These are phyloP conservation scores for Phytophthora ohioensis DNA, from an alignment of 352 stramenopile genomes.

Conservation along the genomic window DNA sequence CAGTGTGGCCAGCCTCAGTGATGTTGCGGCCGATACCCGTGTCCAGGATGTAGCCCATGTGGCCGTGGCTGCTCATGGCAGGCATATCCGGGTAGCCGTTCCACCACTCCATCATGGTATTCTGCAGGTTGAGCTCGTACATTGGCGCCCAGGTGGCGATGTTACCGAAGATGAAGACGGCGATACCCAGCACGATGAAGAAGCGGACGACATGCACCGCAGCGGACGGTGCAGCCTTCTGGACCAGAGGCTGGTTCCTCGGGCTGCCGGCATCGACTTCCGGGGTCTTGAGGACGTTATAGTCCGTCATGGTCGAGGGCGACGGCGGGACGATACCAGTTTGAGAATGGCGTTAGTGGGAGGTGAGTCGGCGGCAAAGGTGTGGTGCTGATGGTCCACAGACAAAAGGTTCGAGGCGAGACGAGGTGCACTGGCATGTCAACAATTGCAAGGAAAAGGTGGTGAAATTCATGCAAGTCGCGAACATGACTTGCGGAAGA, in stretches of 20 bases:
- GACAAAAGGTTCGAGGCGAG: conserved; percentile 11
- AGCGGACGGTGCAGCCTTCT: conserved; percentile 12
- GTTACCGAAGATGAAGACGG: conserved; percentile 69
- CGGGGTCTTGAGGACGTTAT: conserved; percentile 42
- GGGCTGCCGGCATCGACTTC: conserved; percentile 27
- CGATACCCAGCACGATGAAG: conserved; percentile 45
- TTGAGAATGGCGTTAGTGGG: conserved; percentile 21
- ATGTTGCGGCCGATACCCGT: conserved; percentile 62
- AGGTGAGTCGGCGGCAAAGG: conserved; percentile 6
- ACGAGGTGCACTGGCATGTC: too few relatives aligned
- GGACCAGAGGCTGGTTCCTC: background rate
- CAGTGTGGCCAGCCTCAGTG: conserved; percentile 62
- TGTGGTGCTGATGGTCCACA: conserved; percentile 30
- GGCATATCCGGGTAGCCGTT: conserved; percentile 61
- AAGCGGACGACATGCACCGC: conserved; percentile 44
- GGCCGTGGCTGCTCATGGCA: conserved; percentile 33
- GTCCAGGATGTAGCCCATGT: conserved; percentile 56
- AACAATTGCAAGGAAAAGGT: too few relatives aligned
- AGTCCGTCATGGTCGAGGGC: conserved; percentile 33
- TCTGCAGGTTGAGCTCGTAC: conserved; percentile 59
- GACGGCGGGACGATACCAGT: conserved; percentile 21
- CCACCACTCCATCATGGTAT: conserved; percentile 69
- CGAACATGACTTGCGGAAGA: too few relatives aligned
- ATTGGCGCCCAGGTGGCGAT: conserved; percentile 63
- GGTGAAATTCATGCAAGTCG: too few relatives aligned